Base-by-base conservation (phyloP, 2,329 filamentous ascomycete genomes). In the Trichophyton verrucosum region DNA sequence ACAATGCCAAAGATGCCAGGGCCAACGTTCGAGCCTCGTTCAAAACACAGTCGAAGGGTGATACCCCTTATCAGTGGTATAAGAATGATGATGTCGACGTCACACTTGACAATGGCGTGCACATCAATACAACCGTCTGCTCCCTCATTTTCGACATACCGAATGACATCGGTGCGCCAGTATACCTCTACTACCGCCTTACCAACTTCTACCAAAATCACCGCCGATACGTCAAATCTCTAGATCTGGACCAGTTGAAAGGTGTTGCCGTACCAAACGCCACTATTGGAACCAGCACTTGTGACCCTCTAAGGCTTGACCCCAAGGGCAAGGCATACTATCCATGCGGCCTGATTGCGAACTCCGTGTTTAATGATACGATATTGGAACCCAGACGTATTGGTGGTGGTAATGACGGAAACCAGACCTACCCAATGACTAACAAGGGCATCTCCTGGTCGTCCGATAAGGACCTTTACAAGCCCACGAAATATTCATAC, bases 121-220 rank as follows among this genome's bases (percentile, higher is more conserved):
- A 63, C n/a, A 65, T 69, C 38, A 64, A 70, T 68, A 82, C 75
- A 3, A 74, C 73, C 9, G 72, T 80, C 24, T 99, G 94, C 80
- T 81, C 81, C 36, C 75, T 99, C 61, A 80, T 84, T 64, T 96
- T 97, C 75, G 78, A 82, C 40, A 85, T 96, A 7, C 89, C 90
- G 1, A 86, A 92, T 68, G 78, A 85, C 62, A 86, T 99, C 74
- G 80, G 82, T 2, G 83, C 91, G 0, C 91, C 92, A 0, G 88
- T 99, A 9, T 82, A 92, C 63, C 85, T 97, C 74, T 99, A 96
- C 78, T 99, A 99, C 75, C 87, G 88, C 67, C 85, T 99, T 64
- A 92, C 90, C 61, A 96, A 97, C 76, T 99, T 99, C 77, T 97
- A 97, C 78, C 94, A 99, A 75, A 99, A 99, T 72, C 94, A 99